Evolutionary conservation across 768 basidiomycete species (phyloP).

Genomic region (Lactarius pseudohatsudake): DNA sequence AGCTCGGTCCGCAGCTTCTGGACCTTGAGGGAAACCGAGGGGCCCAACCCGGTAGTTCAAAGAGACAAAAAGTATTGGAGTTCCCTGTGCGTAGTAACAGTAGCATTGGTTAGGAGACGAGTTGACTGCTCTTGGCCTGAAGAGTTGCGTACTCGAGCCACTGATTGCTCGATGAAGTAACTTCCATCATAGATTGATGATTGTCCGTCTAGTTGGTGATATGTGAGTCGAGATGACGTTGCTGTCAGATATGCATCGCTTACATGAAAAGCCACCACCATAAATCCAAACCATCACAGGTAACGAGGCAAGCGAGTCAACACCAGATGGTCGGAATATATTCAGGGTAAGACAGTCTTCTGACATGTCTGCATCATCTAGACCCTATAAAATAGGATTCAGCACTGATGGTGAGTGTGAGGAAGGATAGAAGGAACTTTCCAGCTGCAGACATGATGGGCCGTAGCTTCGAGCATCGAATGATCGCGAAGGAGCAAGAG

Average conservation of each 20-base stretch:
- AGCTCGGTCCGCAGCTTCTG: constrained; percentile 41
- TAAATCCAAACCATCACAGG: constrained; percentile 50
- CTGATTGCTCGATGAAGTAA: constrained; percentile 17
- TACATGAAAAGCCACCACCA: constrained; percentile 40
- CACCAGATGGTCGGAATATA: constrained; percentile 43
- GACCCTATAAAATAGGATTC: neutral
- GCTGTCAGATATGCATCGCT: neutral
- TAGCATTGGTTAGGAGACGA: neutral
- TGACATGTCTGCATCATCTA: constrained; percentile 29
- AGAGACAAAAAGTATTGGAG: constrained; percentile 46
- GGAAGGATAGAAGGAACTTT: neutral
- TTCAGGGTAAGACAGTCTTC: constrained; percentile 54
- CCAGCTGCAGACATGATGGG: constrained; percentile 34
- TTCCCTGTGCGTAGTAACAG: constrained; percentile 14
- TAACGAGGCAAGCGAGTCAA: constrained; percentile 32
- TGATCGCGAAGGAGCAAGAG: constrained; percentile 26
- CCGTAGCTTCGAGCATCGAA: constrained; percentile 38
- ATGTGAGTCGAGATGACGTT: neutral
- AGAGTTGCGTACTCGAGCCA: constrained; percentile 20
- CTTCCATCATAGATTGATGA: constrained; percentile 16
- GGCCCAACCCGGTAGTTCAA: constrained; percentile 53
- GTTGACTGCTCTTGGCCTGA: neutral
- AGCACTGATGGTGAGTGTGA: neutral
- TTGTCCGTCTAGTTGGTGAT: constrained; percentile 8
- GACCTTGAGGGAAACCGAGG: constrained; percentile 48